These are phyloP conservation scores for Scortechinia acanthostroma DNA, from an alignment of 2,329 filamentous ascomycete genomes.

Conservation along the genomic window DNA sequence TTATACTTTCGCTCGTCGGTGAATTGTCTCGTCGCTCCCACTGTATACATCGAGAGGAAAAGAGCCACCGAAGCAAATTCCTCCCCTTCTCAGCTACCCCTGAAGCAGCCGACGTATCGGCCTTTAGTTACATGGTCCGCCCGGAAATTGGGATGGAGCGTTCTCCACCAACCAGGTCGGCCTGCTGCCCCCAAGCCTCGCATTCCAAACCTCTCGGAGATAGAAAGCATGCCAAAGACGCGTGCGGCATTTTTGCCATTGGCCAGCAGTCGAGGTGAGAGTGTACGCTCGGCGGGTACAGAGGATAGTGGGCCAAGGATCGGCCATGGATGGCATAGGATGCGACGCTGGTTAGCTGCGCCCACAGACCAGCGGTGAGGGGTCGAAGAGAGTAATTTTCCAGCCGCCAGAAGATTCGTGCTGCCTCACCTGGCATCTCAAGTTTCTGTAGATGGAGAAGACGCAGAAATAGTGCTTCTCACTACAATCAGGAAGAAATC, in stretches of 20 bases:
- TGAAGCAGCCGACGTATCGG: neutral
- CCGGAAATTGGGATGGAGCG: neutral
- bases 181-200: neutral
- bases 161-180: neutral
- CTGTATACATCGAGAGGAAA: too few relatives aligned
- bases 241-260: neutral
- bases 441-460: too few relatives aligned
- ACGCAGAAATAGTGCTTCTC: too few relatives aligned
- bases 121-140: neutral
- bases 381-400: neutral
- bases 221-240: too few relatives aligned
- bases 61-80: neutral
- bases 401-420: neutral
- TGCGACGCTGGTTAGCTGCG: too few relatives aligned
- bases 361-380: neutral
- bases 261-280: neutral
- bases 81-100: neutral
- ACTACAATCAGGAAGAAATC: too few relatives aligned
- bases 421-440: neutral
- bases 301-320: too few relatives aligned
- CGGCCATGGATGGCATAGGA: too few relatives aligned
- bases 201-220: neutral
- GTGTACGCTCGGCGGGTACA: neutral
- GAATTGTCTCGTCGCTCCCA: neutral
- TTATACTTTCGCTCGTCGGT: neutral